A percentile compares a stretch with the other conserved stretches of the same genome.
phyloP scores from a whole-genome alignment of 768 basidiomycete species.

The Chalciporus chontae region DNA sequence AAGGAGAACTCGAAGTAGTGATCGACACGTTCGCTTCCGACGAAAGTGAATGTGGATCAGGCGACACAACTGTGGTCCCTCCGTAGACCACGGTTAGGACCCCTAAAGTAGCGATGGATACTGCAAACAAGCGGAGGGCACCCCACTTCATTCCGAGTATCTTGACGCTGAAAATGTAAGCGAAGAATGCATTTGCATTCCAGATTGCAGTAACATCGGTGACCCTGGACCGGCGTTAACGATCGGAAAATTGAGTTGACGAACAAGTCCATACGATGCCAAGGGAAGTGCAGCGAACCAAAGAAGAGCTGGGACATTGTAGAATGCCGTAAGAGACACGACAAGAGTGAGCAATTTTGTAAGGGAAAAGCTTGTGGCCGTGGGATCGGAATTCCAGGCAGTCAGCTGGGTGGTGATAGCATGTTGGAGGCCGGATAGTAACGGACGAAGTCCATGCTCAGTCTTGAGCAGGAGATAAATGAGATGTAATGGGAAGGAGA shows the following conservation, averaged over 20 bases:
- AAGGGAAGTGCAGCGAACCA: constrained; percentile 75
- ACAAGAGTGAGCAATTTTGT: constrained; percentile 34
- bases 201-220: constrained; percentile 86
- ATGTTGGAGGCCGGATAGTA: constrained; percentile 50
- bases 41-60: constrained; percentile 23
- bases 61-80: constrained; percentile 37
- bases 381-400: constrained; percentile 4
- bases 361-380: constrained; percentile 23
- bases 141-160: constrained; percentile 65
- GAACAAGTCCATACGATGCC: constrained; percentile 53
- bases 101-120: constrained; percentile 76
- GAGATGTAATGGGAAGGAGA: constrained; percentile 84
- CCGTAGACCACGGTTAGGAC: constrained; percentile 83
- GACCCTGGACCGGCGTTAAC: constrained; percentile 43
- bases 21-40: not conserved
- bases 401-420: constrained; percentile 38
- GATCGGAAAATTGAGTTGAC: not conserved
- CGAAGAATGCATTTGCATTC: constrained; percentile 91
- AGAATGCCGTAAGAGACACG: constrained; percentile 35
- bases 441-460: constrained; percentile 42
- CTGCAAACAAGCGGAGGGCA: constrained; percentile 60
- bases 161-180: constrained; percentile 81
- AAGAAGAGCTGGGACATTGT: constrained; percentile 61
- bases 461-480: constrained; percentile 55
- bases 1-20: constrained; percentile 43